Evolutionary conservation across 208 protist genomes (phyloP).

Genomic region (Leishmania turanica): DNA sequence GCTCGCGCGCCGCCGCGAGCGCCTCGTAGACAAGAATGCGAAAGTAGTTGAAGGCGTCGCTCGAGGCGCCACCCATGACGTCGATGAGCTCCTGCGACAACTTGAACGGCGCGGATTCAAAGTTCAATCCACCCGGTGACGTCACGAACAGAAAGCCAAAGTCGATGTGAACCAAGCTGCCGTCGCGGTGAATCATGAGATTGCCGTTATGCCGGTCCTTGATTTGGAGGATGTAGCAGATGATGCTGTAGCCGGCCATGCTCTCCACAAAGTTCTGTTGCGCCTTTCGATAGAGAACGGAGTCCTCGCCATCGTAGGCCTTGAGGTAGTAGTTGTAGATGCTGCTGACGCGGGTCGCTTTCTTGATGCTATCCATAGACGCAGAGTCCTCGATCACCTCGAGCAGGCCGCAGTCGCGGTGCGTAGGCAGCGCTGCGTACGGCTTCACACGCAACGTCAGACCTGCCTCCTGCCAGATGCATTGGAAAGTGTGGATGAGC

Average conservation of each 20-base stretch:
- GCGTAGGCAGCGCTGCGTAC: slow-evolving; percentile 84
- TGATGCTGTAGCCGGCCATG: slow-evolving; percentile 95
- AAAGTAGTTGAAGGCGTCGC: slow-evolving; percentile 89
- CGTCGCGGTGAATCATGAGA: slow-evolving; percentile 92
- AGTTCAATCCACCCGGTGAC: slow-evolving; percentile 95
- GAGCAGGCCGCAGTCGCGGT: slow-evolving; percentile 80
- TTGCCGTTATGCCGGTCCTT: slow-evolving; percentile 97
- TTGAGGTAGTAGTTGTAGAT: slow-evolving; percentile 83
- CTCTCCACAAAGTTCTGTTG: slow-evolving; percentile 94
- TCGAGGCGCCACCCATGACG: slow-evolving; percentile 82
- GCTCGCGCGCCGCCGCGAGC: slow-evolving; percentile 73
- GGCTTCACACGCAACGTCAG: slow-evolving; percentile 80
- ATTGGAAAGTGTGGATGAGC: slow-evolving; percentile 84
- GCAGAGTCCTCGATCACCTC: slow-evolving; percentile 89
- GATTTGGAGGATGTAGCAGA: slow-evolving; percentile 95
- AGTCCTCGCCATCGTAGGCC: slow-evolving; percentile 70
- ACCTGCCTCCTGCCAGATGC: slow-evolving; percentile 86
- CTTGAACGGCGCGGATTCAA: slow-evolving; percentile 95
- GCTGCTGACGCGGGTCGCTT: slow-evolving; percentile 58
- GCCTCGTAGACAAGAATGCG: slow-evolving; percentile 87
- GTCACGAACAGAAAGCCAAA: slow-evolving; percentile 98
- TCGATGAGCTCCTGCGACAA: slow-evolving; percentile 93
- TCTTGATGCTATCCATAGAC: slow-evolving; percentile 93
- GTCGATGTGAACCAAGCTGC: slow-evolving; percentile 97
- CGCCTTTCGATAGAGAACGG: slow-evolving; percentile 55